Conservation (phyloP, 345 rosid genomes). For the Ceriops tagal region DNA sequence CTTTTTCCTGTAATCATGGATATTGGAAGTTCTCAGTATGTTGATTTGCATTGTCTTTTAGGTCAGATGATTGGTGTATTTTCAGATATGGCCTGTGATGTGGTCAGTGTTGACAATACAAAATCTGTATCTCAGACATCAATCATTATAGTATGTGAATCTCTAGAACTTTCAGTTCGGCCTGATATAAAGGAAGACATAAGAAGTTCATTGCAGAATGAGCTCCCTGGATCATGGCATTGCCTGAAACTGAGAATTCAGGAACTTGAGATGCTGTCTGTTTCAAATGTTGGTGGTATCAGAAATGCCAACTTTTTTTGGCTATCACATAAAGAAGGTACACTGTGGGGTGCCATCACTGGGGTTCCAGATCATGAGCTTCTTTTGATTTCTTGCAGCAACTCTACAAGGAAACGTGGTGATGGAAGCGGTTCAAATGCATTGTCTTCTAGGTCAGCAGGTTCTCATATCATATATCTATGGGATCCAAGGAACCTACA, state of each 20-base stretch:
- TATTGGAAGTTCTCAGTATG: conserved; percentile 51
- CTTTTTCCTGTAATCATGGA: conserved; percentile 42
- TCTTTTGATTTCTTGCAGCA: conserved; percentile 74
- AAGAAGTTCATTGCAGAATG: conserved; percentile 60
- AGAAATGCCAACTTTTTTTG: conserved; percentile 62
- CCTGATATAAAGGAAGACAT: conserved; percentile 48
- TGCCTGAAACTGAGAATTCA: conserved; percentile 55
- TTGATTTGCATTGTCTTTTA: conserved; percentile 38
- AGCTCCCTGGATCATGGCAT: conserved; percentile 89
- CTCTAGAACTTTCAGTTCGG: conserved; percentile 59
- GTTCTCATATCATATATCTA: conserved; percentile 66
- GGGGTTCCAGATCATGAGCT: conserved; percentile 52
- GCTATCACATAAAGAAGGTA: conserved; percentile 80
- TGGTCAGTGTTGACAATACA: conserved; percentile 26
- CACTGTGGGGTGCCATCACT: conserved; percentile 67
- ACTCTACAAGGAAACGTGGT: conserved; percentile 84
- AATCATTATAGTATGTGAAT: conserved; percentile 69
- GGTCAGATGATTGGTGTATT: conserved; percentile 46
- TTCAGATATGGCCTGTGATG: conserved; percentile 32
- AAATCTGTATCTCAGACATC: conserved; percentile 48
- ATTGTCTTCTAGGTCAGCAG: conserved; percentile 77
- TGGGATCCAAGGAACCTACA: conserved; percentile 49
- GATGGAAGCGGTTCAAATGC: conserved; percentile 95
- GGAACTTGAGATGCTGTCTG: conserved; percentile 57
- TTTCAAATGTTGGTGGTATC: conserved; percentile 69